A percentile compares a stretch with the other conserved stretches of the same genome.
Evolutionary conservation across 176 grass and related monocot species (phyloP).

Genomic region (Saccharum officinarum): DNA sequence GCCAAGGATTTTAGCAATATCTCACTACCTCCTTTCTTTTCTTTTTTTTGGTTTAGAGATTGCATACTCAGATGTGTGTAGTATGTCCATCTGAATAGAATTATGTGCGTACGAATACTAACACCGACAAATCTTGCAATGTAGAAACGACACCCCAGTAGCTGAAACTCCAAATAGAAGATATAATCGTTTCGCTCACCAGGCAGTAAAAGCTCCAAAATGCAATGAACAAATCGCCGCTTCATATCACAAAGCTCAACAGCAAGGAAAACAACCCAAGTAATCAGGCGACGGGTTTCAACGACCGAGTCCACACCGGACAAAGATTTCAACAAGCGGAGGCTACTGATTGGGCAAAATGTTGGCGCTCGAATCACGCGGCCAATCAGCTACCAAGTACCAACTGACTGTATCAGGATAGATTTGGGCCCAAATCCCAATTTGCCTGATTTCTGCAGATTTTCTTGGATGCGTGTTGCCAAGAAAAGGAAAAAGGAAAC

Average conservation of each 20-base stretch:
- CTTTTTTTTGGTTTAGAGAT: not conserved
- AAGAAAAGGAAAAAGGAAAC: not conserved
- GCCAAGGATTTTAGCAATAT: not conserved
- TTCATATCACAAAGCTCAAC: not conserved
- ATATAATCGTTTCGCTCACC: not conserved
- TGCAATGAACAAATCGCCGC: not conserved
- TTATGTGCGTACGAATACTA: not conserved
- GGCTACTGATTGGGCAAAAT: not conserved
- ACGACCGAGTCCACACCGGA: not conserved
- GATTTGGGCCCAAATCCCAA: not conserved
- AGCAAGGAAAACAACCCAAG: not conserved
- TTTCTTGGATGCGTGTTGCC: not conserved
- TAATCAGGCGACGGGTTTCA: not conserved
- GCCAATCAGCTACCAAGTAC: not conserved
- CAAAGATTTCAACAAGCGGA: not conserved
- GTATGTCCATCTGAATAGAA: not conserved
- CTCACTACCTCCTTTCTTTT: not conserved
- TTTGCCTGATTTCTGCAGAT: not conserved
- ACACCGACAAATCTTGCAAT: not conserved
- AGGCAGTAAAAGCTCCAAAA: not conserved
- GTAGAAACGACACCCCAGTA: not conserved
- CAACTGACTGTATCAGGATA: not conserved
- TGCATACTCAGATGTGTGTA: not conserved
- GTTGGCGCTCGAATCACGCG: not conserved
- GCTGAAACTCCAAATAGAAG: not conserved